Base-by-base conservation (phyloP, 2,329 filamentous ascomycete species). In the Trichoderma arundinaceum region DNA sequence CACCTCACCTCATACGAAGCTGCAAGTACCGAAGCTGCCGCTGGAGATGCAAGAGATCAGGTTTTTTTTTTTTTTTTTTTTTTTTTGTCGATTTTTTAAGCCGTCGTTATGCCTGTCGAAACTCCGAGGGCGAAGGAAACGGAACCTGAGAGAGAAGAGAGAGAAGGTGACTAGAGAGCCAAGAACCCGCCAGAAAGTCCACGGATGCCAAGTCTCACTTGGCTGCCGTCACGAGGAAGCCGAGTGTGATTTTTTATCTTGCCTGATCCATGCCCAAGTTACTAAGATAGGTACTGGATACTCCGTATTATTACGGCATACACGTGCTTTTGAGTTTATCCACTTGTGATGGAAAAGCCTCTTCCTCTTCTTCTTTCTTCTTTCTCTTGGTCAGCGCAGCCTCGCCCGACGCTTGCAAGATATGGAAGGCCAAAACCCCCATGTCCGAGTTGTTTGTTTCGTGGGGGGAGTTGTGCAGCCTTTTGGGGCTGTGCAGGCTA, bases 201-300 rank as follows among this genome's bases (percentile, higher is more conserved):
- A 33, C 49, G 28, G 60, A 54, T 44, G 48, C 48, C 60, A 63
- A 54, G 60, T 54, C 60, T 63, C 41, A 54, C 49, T 53, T 35
- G 32, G 22, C 8, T 57, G 46, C 22, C 48, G 56, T 65, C 63
- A 65, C 63, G 63, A 65, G 63, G 56, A 39, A 38, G 48, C 41
- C 63, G 33, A 52, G 33, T 58, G 56, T 65, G 63, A 65, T 44
- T 17, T 12, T 44, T 54, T 15, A 8, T 38, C 12, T 35, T 15
- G 35, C 35, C 35, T 38, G 35, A 13, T 44, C 13, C n/a, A 7
- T 49, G 38, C 53, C 39, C 22, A 38, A 17, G 22, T 13, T 44
- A 43, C 39, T 8, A 10, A 8, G 43, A 19, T 15, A 17, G 43
- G 17, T 17, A 44, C n/a, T 7, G n/a, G 17, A 19, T 44, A 44